Evolutionary conservation across 192 early-diverging fungal genomes (phyloP).

Genomic region (Powellomyces hirtus): DNA sequence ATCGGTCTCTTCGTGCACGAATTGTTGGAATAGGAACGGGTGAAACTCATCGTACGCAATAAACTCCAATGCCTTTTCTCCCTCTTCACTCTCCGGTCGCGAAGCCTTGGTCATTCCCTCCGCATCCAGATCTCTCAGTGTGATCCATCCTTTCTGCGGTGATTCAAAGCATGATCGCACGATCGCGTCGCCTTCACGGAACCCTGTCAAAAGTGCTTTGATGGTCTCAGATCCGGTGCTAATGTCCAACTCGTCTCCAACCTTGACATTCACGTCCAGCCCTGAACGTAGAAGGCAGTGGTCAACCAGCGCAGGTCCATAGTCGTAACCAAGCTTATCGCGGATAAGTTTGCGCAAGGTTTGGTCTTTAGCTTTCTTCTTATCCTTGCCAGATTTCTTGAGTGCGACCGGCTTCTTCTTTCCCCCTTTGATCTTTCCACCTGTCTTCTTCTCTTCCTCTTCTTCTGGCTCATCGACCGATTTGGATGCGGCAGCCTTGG

Average conservation of each 20-base stretch:
- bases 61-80: background rate
- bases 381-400: slow-evolving; percentile 28
- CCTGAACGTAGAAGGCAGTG: slow-evolving; percentile 70
- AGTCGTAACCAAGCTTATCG: slow-evolving; percentile 43
- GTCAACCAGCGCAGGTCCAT: slow-evolving; percentile 87
- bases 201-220: slow-evolving; percentile 58
- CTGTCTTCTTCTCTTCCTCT: background rate
- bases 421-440: slow-evolving; percentile 19
- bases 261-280: slow-evolving; percentile 60
- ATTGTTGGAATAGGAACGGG: slow-evolving; percentile 43
- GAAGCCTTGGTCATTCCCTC: background rate
- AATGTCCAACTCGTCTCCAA: slow-evolving; percentile 61
- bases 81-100: background rate
- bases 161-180: slow-evolving; percentile 50
- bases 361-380: slow-evolving; percentile 37
- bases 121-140: slow-evolving; percentile 36
- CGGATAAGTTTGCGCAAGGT: slow-evolving; percentile 35
- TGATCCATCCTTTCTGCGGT: slow-evolving; percentile 65
- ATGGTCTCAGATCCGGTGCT: slow-evolving; percentile 54
- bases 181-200: slow-evolving; percentile 71
- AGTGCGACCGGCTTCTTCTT: slow-evolving; percentile 2
- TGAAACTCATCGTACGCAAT: slow-evolving; percentile 39
- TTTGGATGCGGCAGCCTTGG: background rate
- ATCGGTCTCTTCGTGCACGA: background rate
- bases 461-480: background rate